Evolutionary conservation across 331 rosid genomes (phyloP), one percentile per base, ranked within the genome.

Genomic region (Phaseolus coccineus): DNA sequence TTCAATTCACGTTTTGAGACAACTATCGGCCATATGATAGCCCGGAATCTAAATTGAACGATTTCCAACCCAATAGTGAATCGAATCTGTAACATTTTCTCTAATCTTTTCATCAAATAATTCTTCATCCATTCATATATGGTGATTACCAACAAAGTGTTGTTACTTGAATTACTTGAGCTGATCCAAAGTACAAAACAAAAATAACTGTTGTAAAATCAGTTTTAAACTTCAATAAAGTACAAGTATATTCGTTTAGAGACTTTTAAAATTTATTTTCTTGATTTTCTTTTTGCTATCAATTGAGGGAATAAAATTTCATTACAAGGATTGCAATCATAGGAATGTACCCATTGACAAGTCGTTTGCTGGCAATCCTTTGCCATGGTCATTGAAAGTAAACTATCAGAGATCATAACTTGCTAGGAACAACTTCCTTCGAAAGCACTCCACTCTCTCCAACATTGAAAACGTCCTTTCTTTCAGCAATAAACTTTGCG

Each of bases 401-500:
- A 57, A 67, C 62, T 27, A 47, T 46, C 52, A 58, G 57, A 64
- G 73, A 77, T 93, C 94, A 95, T 78, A 96, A 80, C 89, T 96
- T 96, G 81, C 98, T 91, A 25, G 87, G 89, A 83, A 79, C 61
- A 50, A 71, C 68, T 55, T 80, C 77, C 28, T 82, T 73, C 2
- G 90, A 64, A 76, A 75, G 81, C 78, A 79, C 80, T 65, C 79
- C 90, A 70, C 69, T 80, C 74, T 85, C 80, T 68, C 80, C 84
- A 48, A 57, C 74, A 47, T 72, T 76, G 79, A 90, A 84, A 61
- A 84, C 73, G 15, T 84, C 86, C 66, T 84, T 87, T 82, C 92
- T 88, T 80, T 95, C 97, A 9, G 94, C 93, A 48, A 96, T 77
- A 75, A 93, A 93, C 84, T 88, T 91, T 2, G 94, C 92, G 75